A percentile compares a stretch with the other conserved stretches of the same genome.
These are phyloP conservation scores for Physcomitrellopsis africana DNA, from an alignment of 225 moss, liverwort and hornwort genomes.

Conservation along the genomic window DNA sequence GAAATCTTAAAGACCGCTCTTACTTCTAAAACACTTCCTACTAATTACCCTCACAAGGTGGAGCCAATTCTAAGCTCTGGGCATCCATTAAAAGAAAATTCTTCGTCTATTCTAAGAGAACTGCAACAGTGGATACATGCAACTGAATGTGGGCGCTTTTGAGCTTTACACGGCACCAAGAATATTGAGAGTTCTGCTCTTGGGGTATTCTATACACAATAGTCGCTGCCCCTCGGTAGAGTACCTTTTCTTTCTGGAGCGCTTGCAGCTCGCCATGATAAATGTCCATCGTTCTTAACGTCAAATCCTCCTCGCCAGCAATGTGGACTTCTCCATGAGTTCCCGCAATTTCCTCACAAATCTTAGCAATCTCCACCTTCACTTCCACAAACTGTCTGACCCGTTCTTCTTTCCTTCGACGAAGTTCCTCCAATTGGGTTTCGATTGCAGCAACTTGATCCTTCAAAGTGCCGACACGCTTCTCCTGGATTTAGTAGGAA, in stretches of 20 bases:
- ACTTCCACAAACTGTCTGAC: slow-evolving; percentile 60
- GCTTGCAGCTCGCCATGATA: slow-evolving; percentile 91
- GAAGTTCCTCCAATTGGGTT: slow-evolving; percentile 63
- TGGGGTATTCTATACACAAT: too few species aligned
- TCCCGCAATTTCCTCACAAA: slow-evolving; percentile 59
- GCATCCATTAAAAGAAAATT: too few species aligned
- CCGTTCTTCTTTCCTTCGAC: slow-evolving; percentile 60
- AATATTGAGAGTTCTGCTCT: too few species aligned
- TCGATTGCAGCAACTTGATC: slow-evolving; percentile 91
- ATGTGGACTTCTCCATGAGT: slow-evolving; percentile 54
- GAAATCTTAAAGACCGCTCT: background rate
- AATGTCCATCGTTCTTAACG: slow-evolving; percentile 83
- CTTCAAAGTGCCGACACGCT: slow-evolving; percentile 77
- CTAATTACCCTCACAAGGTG: too few species aligned
- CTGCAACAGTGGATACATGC: too few species aligned
- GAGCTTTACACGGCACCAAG: too few species aligned
- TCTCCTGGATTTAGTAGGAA: slow-evolving; percentile 53
- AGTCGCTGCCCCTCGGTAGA: too few species aligned
- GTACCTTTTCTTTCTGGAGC: slow-evolving; percentile 88
- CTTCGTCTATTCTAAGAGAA: too few species aligned
- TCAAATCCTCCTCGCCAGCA: slow-evolving; percentile 66
- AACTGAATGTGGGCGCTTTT: too few species aligned
- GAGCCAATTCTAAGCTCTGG: too few species aligned
- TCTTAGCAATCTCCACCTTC: slow-evolving; percentile 59
- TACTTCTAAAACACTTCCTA: too few species aligned